These are phyloP conservation scores for Tylopilus vinaceipallidus DNA, from an alignment of 768 basidiomycete genomes.

Conservation along the genomic window DNA sequence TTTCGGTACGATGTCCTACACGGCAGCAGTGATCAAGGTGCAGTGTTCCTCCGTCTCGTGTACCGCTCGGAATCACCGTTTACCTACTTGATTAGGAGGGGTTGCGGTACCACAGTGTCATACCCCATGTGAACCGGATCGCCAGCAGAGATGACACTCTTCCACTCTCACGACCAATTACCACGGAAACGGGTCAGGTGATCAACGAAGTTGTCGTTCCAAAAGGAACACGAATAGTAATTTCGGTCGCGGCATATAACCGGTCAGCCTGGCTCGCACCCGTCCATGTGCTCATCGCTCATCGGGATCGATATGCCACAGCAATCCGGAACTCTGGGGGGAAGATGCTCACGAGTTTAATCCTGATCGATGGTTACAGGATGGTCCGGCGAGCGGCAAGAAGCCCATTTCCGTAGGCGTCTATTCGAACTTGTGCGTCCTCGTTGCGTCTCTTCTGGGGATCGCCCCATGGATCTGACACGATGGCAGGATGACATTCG, in stretches of 20 bases:
- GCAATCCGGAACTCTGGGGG: slow-evolving; percentile 30
- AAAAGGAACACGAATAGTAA: slow-evolving; percentile 48
- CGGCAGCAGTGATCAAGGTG: slow-evolving; percentile 36
- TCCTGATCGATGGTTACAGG: slow-evolving; percentile 25
- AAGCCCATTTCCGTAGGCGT: slow-evolving; percentile 24
- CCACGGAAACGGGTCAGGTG: slow-evolving; percentile 42
- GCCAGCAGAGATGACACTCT: slow-evolving; percentile 54
- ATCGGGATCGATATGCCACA: slow-evolving; percentile 1
- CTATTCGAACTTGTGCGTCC: slow-evolving; percentile 28
- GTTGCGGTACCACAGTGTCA: slow-evolving; percentile 47
- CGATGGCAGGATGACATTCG: slow-evolving; percentile 29
- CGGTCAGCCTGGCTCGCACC: slow-evolving; percentile 34
- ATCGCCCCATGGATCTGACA: neutral
- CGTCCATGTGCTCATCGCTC: neutral
- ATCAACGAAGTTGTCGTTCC: slow-evolving; percentile 46
- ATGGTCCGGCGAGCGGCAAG: slow-evolving; percentile 17
- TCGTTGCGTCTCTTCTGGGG: neutral
- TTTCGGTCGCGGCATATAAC: slow-evolving; percentile 55
- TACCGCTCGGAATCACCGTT: slow-evolving; percentile 12
- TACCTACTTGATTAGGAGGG: slow-evolving; percentile 37
- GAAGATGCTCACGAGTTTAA: slow-evolving; percentile 32
- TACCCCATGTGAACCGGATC: slow-evolving; percentile 52
- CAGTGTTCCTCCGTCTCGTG: slow-evolving; percentile 13
- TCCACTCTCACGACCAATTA: slow-evolving; percentile 54
- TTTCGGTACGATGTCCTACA: slow-evolving; percentile 50